These are phyloP conservation scores for Macadamia integrifolia DNA, from an alignment of 164 flowering plant species.

Conservation along the genomic window DNA sequence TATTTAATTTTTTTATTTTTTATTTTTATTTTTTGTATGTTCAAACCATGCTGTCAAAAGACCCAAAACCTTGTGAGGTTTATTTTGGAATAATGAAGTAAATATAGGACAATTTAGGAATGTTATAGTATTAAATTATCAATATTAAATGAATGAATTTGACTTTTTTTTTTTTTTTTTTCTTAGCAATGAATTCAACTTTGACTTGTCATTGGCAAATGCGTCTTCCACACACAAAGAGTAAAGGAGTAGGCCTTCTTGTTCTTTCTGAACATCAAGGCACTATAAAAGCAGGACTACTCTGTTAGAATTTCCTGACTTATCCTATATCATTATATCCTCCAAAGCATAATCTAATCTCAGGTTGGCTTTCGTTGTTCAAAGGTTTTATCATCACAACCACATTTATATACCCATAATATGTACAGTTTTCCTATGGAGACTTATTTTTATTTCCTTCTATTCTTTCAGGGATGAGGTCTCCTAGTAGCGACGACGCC, in stretches of 20 bases:
- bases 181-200: conserved; percentile 4
- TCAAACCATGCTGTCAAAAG: too few relatives aligned
- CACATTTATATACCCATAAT: neutral
- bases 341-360: neutral
- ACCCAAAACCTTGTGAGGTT: too few relatives aligned
- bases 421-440: neutral
- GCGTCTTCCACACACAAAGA: conserved; percentile 19
- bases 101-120: too few relatives aligned
- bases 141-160: too few relatives aligned
- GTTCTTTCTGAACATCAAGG: conserved; percentile 9
- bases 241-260: neutral
- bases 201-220: neutral
- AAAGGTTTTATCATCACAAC: neutral
- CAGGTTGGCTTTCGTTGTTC: neutral
- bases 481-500: conserved; percentile 32
- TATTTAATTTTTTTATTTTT: too few relatives aligned
- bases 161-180: too few relatives aligned
- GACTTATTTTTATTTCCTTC: neutral
- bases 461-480: conserved; percentile 28
- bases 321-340: neutral
- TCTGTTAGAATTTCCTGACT: neutral
- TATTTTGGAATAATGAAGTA: too few relatives aligned
- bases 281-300: conserved; percentile 15
- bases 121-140: too few relatives aligned
- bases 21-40: too few relatives aligned